phyloP scores from a whole-genome alignment of 23 red algal species.

The Gracilaria domingensis region DNA sequence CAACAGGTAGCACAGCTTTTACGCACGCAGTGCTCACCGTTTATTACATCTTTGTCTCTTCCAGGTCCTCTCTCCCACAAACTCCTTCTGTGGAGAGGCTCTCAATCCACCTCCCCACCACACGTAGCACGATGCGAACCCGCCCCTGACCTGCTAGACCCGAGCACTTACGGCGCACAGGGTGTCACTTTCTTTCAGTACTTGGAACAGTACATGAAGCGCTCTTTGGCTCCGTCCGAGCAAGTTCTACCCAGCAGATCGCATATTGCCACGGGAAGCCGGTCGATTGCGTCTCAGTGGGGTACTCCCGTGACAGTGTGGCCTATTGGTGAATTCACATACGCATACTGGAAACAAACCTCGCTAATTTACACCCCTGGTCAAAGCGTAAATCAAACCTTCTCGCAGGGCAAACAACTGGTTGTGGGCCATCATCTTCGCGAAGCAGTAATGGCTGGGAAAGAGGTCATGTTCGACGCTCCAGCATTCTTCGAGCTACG shows the following conservation, averaged over 20 bases:
- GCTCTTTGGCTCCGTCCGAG: background rate
- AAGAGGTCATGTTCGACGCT: slow-evolving; percentile 52
- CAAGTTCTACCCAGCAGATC: slow-evolving; percentile 21
- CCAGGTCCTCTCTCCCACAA: background rate
- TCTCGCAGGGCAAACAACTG: slow-evolving; percentile 5
- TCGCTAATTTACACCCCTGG: slow-evolving; percentile 12
- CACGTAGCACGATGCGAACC: background rate
- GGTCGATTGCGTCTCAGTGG: slow-evolving; percentile 27
- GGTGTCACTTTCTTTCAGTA: slow-evolving; percentile 20
- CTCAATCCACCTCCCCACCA: background rate
- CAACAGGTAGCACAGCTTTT: background rate
- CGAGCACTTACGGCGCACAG: slow-evolving; percentile 22
- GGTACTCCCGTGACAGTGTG: slow-evolving; percentile 36
- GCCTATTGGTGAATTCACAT: slow-evolving; percentile 25
- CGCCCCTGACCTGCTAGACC: slow-evolving; percentile 8
- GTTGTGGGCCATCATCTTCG: background rate
- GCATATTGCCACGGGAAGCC: slow-evolving; percentile 33
- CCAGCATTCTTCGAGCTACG: slow-evolving; percentile 26
- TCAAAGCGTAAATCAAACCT: slow-evolving; percentile 3
- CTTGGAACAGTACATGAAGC: slow-evolving; percentile 34
- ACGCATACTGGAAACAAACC: slow-evolving; percentile 2
- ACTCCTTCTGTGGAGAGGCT: slow-evolving; percentile 1
- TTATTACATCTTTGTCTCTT: background rate
- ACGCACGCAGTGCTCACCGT: background rate
- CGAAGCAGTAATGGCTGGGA: slow-evolving; percentile 39